Percentiles rank a stretch among this genome's conserved stretches.
phyloP scores from a whole-genome alignment of 805 yeast species.

The Lipomyces starkeyi region DNA sequence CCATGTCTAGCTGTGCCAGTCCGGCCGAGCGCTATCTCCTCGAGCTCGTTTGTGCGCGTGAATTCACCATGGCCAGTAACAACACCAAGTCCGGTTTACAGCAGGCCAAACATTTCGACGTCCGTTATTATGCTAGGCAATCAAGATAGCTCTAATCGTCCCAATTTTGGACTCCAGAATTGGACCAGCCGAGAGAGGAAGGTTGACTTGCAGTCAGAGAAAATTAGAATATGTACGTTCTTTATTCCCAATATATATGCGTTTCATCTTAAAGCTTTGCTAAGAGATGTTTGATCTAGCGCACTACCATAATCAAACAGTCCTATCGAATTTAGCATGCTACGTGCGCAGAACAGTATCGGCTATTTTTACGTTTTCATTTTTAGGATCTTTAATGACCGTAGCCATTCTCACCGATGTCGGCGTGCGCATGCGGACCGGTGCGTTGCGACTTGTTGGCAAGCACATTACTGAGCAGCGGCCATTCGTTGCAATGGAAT shows the following conservation, averaged over 20 bases:
- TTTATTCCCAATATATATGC: neutral
- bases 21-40: neutral
- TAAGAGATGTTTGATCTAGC: conserved; percentile 10
- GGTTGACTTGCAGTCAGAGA: neutral
- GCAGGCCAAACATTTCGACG: neutral
- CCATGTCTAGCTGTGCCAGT: neutral
- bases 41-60: neutral
- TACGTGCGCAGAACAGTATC: conserved; percentile 30
- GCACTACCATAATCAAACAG: conserved; percentile 16
- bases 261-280: neutral
- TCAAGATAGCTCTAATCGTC: neutral
- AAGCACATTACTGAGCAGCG: conserved; percentile 11
- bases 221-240: conserved; percentile 13
- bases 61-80: neutral
- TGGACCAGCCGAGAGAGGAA: neutral
- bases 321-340: conserved; percentile 4
- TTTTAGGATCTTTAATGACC: conserved; percentile 26
- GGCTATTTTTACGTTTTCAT: conserved; percentile 25
- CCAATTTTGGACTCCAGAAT: neutral
- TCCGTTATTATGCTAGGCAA: neutral
- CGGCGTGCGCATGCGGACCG: neutral
- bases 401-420: conserved; percentile 22
- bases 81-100: neutral
- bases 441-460: neutral
- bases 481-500: conserved; percentile 32